A percentile compares a stretch with the other conserved stretches of the same genome.
Conservation (phyloP, 1,284 basidiomycete genomes). For the Thelephora terrestris region DNA sequence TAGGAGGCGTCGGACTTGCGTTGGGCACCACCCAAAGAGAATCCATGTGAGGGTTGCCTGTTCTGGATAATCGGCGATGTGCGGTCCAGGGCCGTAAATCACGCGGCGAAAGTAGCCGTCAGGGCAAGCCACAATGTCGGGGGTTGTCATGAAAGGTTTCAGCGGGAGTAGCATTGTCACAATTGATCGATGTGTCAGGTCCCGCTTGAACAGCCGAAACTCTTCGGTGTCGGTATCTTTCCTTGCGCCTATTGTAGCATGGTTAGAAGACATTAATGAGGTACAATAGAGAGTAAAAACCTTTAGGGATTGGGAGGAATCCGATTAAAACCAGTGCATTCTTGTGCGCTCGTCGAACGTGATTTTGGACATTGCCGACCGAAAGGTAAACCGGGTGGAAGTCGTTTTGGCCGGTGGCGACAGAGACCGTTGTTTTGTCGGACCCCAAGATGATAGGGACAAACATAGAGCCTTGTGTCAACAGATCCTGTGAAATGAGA, state of each 20-base stretch:
- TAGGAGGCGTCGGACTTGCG: too few relatives aligned
- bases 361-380: conserved; percentile 13
- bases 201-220: conserved; percentile 13
- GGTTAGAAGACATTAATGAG: too few relatives aligned
- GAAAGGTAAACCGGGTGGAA: conserved; percentile 12
- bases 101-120: conserved; percentile 15
- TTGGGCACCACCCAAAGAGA: conserved; percentile 20
- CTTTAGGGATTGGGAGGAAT: too few relatives aligned
- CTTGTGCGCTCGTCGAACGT: conserved; percentile 13
- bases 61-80: conserved; percentile 23
- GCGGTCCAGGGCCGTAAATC: conserved; percentile 19
- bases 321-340: conserved; percentile 12
- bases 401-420: conserved; percentile 14
- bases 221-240: conserved; percentile 4
- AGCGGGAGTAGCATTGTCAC: conserved; percentile 9
- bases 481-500: too few relatives aligned
- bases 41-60: conserved; percentile 16
- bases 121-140: conserved; percentile 13
- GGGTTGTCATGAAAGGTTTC: conserved; percentile 12
- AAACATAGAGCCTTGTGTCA: too few relatives aligned
- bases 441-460: too few relatives aligned
- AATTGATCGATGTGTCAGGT: conserved; percentile 15
- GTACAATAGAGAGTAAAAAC: conserved; percentile 17
- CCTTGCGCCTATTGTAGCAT: too few relatives aligned
- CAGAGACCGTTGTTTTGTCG: conserved; percentile 13